Percentiles rank a stretch among this genome's conserved stretches.
Conservation (phyloP, 306 rosid genomes). For the Senna tora region DNA sequence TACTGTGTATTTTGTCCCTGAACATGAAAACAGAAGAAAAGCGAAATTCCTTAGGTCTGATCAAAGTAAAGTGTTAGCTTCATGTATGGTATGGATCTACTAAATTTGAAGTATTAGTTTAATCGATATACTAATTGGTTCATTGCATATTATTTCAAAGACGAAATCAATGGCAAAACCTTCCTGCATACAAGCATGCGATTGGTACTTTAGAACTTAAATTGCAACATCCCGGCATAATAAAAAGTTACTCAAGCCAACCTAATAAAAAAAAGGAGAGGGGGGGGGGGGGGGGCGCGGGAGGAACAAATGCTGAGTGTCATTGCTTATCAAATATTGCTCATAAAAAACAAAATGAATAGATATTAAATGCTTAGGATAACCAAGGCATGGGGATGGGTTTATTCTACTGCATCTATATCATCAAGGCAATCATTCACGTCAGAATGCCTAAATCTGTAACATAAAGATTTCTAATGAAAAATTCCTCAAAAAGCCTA, state of each 20-base stretch:
- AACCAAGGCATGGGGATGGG: neutral
- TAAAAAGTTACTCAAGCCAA: constrained; percentile 1
- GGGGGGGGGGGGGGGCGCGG: too few relatives aligned
- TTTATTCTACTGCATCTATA: neutral
- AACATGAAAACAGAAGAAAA: constrained; percentile 3
- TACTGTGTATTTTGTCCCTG: constrained; percentile 39
- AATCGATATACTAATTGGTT: neutral
- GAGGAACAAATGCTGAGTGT: neutral
- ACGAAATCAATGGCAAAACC: neutral
- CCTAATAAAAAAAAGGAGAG: too few relatives aligned
- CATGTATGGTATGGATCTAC: neutral
- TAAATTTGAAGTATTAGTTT: neutral
- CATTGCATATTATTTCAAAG: neutral
- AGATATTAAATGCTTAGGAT: neutral
- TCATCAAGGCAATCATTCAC: neutral
- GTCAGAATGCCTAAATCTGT: neutral
- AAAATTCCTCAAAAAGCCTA: neutral
- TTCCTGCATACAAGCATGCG: neutral
- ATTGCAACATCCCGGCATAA: neutral
- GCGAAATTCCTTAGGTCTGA: constrained; percentile 26
- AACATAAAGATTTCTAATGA: neutral
- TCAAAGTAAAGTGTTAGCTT: neutral
- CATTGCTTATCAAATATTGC: neutral
- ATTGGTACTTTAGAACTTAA: neutral
- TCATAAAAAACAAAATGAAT: neutral